Percentiles rank a stretch among this genome's conserved stretches.
These are phyloP conservation scores for Suhomyces coccinellae DNA, from an alignment of 1,139 yeast genomes.

Conservation along the genomic window DNA sequence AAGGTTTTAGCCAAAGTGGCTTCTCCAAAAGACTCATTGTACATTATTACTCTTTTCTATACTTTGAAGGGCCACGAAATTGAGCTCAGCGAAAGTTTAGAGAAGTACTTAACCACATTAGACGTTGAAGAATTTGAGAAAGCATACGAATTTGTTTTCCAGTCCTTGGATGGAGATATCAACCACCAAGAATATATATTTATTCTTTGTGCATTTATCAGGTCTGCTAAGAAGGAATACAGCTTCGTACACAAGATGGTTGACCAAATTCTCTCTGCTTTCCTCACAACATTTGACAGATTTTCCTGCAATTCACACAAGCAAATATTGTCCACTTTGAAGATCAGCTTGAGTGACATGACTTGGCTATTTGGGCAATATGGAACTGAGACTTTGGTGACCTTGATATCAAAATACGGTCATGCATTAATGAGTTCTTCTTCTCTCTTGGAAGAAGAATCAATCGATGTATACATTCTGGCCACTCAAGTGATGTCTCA, in stretches of 20 bases:
- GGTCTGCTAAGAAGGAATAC: constrained; percentile 8
- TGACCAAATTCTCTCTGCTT: constrained; percentile 13
- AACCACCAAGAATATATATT: constrained; percentile 4
- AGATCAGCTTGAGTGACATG: constrained; percentile 44
- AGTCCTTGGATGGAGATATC: not conserved
- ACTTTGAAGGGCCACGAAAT: constrained; percentile 14
- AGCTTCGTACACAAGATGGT: not conserved
- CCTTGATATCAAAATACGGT: constrained; percentile 27
- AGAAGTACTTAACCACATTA: constrained; percentile 1
- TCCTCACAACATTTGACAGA: constrained; percentile 10
- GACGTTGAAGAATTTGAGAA: constrained; percentile 1
- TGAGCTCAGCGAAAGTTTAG: constrained; percentile 1
- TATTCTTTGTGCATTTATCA: constrained; percentile 10
- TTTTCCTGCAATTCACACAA: constrained; percentile 10
- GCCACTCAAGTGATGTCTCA: constrained; percentile 52
- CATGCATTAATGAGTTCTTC: not conserved
- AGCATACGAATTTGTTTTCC: constrained; percentile 1
- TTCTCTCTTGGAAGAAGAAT: constrained; percentile 7
- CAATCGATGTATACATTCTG: constrained; percentile 29
- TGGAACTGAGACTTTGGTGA: constrained; percentile 54
- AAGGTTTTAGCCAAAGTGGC: constrained; percentile 14
- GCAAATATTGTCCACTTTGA: constrained; percentile 26
- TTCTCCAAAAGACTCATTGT: constrained; percentile 15
- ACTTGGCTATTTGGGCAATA: constrained; percentile 71
- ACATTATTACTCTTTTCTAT: constrained; percentile 22